A percentile compares a stretch with the other conserved stretches of the same genome.
Evolutionary conservation across 163 green algal species (phyloP).

Genomic region (Scenedesmus sp.): DNA sequence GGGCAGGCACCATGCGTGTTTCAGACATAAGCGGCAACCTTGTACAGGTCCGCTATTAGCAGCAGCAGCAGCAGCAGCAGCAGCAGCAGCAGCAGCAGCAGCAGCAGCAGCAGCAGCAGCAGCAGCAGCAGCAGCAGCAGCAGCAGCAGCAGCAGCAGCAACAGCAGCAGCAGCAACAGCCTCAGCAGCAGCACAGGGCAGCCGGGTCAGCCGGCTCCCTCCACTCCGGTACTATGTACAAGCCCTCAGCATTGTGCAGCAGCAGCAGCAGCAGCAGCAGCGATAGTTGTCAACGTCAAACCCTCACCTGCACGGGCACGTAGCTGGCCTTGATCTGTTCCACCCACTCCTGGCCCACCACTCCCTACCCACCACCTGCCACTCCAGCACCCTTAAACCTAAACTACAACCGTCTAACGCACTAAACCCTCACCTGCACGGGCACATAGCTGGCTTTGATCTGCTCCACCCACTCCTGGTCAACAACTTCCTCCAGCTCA

Average conservation of each 20-base stretch:
- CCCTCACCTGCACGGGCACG: conserved; percentile 55
- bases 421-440: conserved; percentile 38
- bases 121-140: no score
- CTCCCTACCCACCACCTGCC: not conserved
- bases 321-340: conserved; percentile 67
- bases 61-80: not conserved
- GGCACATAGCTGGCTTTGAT: conserved; percentile 68
- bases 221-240: conserved; percentile 60
- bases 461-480: conserved; percentile 67
- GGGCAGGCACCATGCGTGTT: no score
- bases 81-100: no score
- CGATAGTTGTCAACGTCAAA: no score
- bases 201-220: conserved; percentile 51
- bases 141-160: no score
- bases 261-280: not conserved
- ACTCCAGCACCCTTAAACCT: not conserved
- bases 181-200: conserved; percentile 33
- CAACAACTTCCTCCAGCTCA: conserved; percentile 43
- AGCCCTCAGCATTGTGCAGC: not conserved
- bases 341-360: conserved; percentile 64
- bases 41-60: not conserved
- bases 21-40: no score
- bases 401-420: not conserved
- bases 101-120: no score
- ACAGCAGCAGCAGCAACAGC: no score